Evolutionary conservation across 225 moss, liverwort and hornwort species (phyloP).

Genomic region (Physcomitrium patens): DNA sequence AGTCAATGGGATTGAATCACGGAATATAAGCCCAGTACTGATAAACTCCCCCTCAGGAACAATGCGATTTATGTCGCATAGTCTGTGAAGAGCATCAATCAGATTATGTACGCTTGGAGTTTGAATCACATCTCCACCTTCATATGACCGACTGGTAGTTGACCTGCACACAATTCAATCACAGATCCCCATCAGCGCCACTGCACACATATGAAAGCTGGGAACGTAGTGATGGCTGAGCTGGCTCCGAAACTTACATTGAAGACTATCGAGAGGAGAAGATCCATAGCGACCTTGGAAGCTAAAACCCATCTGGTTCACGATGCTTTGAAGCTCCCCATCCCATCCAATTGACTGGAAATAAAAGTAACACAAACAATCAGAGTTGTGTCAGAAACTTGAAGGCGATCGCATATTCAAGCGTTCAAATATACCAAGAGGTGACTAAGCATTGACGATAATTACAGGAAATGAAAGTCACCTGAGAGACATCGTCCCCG

Average conservation of each 20-base stretch:
- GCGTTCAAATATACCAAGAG: not conserved
- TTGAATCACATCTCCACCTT: constrained; percentile 47
- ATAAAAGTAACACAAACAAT: not conserved
- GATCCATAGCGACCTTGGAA: constrained; percentile 41
- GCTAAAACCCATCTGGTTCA: constrained; percentile 53
- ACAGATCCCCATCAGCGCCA: constrained; percentile 19
- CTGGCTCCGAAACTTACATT: constrained; percentile 32
- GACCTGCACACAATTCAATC: constrained; percentile 39
- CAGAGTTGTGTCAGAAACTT: constrained; percentile 9
- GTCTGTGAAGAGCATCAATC: not conserved
- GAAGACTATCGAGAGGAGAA: constrained; percentile 36
- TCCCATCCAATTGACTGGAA: constrained; percentile 53
- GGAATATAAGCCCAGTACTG: not conserved
- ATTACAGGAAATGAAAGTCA: constrained; percentile 9
- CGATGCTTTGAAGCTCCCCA: constrained; percentile 58
- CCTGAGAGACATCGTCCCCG: constrained; percentile 43
- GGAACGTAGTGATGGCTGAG: not conserved
- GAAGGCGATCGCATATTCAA: not conserved
- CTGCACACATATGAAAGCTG: not conserved
- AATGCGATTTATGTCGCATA: not conserved
- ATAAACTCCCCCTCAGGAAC: not conserved
- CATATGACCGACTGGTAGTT: constrained; percentile 53
- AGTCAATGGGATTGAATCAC: not conserved
- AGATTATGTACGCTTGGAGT: not conserved
- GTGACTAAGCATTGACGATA: too few species aligned